Conservation (phyloP, 1,139 yeast species). For the Hansenula anomala region DNA sequence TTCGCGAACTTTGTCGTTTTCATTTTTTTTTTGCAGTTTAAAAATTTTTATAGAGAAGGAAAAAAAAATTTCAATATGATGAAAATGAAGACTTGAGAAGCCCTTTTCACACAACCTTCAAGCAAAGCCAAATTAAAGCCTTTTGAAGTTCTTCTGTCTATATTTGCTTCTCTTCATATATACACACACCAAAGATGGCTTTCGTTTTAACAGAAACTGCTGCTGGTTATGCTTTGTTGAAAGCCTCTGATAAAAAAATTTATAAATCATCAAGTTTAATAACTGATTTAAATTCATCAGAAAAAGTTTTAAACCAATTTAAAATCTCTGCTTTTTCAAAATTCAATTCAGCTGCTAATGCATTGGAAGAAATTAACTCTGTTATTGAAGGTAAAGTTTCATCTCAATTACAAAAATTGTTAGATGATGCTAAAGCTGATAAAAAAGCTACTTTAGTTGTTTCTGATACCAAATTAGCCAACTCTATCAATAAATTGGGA, state of each 20-base stretch:
- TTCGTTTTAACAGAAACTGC: conserved; percentile 96
- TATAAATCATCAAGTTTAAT: conserved; percentile 75
- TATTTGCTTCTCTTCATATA: too few relatives aligned
- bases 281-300: conserved; percentile 78
- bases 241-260: conserved; percentile 96
- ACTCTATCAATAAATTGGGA: conserved; percentile 92
- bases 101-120: background rate
- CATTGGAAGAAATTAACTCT: conserved; percentile 92
- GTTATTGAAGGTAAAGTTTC: conserved; percentile 93
- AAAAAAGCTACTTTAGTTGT: conserved; percentile 89
- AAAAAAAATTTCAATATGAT: background rate
- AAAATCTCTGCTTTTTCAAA: conserved; percentile 94
- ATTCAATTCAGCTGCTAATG: conserved; percentile 91
- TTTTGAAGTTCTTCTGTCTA: background rate
- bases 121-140: too few relatives aligned
- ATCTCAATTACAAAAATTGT: conserved; percentile 68
- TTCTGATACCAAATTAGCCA: conserved; percentile 93
- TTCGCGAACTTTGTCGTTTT: too few relatives aligned
- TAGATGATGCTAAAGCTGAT: conserved; percentile 79
- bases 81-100: background rate
- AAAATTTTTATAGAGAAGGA: background rate
- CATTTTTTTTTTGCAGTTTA: background rate
- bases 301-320: conserved; percentile 72
- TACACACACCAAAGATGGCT: conserved; percentile 70
- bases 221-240: conserved; percentile 96